Conservation (phyloP, 1,284 basidiomycete genomes). For the Vanrija humicola region DNA sequence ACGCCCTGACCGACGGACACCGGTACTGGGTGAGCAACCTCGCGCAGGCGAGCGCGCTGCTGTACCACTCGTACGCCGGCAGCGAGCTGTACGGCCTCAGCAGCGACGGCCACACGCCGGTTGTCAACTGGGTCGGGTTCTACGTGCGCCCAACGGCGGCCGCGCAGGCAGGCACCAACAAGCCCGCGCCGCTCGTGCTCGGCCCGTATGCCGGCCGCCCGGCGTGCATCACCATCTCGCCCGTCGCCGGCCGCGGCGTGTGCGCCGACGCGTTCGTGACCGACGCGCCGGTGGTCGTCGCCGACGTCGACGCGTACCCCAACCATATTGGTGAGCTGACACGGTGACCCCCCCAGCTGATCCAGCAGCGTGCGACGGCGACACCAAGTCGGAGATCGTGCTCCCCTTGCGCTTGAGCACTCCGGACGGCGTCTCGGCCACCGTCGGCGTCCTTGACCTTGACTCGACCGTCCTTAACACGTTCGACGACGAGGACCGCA, state of each 20-base stretch:
- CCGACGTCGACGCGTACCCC: slow-evolving; percentile 70
- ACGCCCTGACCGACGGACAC: slow-evolving; percentile 61
- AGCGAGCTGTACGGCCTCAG: slow-evolving; percentile 59
- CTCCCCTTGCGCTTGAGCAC: slow-evolving; percentile 57
- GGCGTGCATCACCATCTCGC: slow-evolving; percentile 74
- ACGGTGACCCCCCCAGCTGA: not conserved
- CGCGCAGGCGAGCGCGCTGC: slow-evolving; percentile 71
- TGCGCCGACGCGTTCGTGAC: slow-evolving; percentile 71
- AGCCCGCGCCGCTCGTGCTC: slow-evolving; percentile 55
- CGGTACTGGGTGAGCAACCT: slow-evolving; percentile 83
- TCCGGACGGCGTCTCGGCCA: slow-evolving; percentile 36
- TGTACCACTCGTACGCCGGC: slow-evolving; percentile 70
- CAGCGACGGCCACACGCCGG: slow-evolving; percentile 47
- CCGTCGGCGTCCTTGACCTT: slow-evolving; percentile 75
- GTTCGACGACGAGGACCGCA: slow-evolving; percentile 69
- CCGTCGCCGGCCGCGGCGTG: slow-evolving; percentile 64
- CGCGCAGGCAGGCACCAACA: not conserved
- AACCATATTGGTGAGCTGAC: slow-evolving; percentile 63
- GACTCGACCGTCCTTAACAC: slow-evolving; percentile 70
- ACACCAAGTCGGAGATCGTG: slow-evolving; percentile 81
- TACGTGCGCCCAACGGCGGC: slow-evolving; percentile 63
- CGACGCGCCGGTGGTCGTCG: slow-evolving; percentile 59
- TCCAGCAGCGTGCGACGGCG: slow-evolving; percentile 66
- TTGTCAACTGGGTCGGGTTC: slow-evolving; percentile 87
- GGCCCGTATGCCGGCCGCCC: slow-evolving; percentile 85